Percentiles rank a stretch among this genome's conserved stretches.
phyloP scores from a whole-genome alignment of 1,139 yeast species.

The Suhomyces atakaporum region DNA sequence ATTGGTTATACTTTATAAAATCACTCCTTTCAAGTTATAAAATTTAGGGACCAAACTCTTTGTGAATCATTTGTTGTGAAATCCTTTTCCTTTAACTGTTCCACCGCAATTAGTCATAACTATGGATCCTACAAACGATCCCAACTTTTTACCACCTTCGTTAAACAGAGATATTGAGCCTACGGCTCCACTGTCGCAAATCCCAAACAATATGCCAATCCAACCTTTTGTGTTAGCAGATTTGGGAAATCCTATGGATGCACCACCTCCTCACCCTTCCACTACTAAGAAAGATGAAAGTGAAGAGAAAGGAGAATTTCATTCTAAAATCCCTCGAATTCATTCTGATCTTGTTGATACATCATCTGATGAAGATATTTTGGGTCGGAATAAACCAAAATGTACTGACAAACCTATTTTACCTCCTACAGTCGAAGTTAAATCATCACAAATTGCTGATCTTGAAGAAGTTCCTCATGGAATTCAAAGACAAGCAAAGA shows the following conservation, averaged over 20 bases:
- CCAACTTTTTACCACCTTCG: conserved; percentile 74
- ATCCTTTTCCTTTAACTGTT: background rate
- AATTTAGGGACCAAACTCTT: too few relatives aligned
- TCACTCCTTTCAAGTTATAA: too few relatives aligned
- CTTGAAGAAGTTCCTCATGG: conserved; percentile 97
- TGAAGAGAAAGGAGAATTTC: conserved; percentile 22
- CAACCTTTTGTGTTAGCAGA: conserved; percentile 77
- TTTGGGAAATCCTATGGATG: conserved; percentile 67
- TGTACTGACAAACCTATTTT: conserved; percentile 20
- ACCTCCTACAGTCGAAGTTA: conserved; percentile 53
- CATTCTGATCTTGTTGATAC: conserved; percentile 42
- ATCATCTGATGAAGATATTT: conserved; percentile 35
- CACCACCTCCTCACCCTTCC: conserved; percentile 64
- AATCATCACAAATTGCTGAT: conserved; percentile 79
- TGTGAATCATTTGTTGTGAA: background rate
- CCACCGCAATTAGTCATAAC: background rate
- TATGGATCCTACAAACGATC: conserved; percentile 84
- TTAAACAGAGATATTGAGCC: conserved; percentile 61
- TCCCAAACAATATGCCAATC: conserved; percentile 77
- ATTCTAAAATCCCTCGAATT: conserved; percentile 44
- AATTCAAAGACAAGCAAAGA: conserved; percentile 79
- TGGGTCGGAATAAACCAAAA: background rate
- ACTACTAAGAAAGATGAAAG: conserved; percentile 14
- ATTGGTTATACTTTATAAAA: background rate
- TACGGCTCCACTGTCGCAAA: conserved; percentile 69